Evolutionary conservation across 2,329 filamentous ascomycete species (phyloP).

Genomic region (Botrytis hyacinthi): DNA sequence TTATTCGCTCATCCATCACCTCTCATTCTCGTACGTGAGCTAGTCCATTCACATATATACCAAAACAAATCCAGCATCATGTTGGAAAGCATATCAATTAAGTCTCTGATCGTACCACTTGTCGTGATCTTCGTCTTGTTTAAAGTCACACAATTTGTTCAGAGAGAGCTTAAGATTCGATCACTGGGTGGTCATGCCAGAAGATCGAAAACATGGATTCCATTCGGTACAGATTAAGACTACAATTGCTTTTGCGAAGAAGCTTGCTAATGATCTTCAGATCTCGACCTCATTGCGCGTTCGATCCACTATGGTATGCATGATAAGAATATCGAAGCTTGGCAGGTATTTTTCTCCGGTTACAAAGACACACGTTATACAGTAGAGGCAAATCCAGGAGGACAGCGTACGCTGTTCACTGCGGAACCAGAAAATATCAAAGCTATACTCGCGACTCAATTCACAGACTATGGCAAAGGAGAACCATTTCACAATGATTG

Average conservation of each 20-base stretch:
- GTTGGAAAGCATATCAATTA: constrained; percentile 42
- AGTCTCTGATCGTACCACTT: constrained; percentile 40
- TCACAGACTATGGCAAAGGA: constrained; percentile 81
- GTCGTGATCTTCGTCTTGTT: constrained; percentile 33
- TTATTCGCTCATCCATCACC: not conserved
- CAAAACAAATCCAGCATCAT: constrained; percentile 24
- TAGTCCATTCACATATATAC: not conserved
- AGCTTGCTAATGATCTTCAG: constrained; percentile 41
- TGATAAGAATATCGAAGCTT: constrained; percentile 61
- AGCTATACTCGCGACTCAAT: constrained; percentile 83
- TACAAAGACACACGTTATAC: constrained; percentile 50
- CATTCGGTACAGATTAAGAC: constrained; percentile 44
- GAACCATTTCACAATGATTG: constrained; percentile 71
- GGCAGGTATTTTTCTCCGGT: constrained; percentile 48
- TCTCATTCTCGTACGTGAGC: no score
- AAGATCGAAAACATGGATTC: constrained; percentile 41
- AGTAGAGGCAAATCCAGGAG: constrained; percentile 48
- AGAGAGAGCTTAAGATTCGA: constrained; percentile 47
- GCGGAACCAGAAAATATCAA: constrained; percentile 88
- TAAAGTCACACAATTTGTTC: constrained; percentile 39
- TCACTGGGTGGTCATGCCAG: constrained; percentile 47
- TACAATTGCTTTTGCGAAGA: not conserved
- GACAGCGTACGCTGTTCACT: constrained; percentile 57
- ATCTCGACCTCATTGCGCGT: constrained; percentile 58
- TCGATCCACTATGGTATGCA: constrained; percentile 19